A percentile compares a stretch with the other conserved stretches of the same genome.
phyloP scores from a whole-genome alignment of 768 basidiomycete genomes.

The Bullera alba region DNA sequence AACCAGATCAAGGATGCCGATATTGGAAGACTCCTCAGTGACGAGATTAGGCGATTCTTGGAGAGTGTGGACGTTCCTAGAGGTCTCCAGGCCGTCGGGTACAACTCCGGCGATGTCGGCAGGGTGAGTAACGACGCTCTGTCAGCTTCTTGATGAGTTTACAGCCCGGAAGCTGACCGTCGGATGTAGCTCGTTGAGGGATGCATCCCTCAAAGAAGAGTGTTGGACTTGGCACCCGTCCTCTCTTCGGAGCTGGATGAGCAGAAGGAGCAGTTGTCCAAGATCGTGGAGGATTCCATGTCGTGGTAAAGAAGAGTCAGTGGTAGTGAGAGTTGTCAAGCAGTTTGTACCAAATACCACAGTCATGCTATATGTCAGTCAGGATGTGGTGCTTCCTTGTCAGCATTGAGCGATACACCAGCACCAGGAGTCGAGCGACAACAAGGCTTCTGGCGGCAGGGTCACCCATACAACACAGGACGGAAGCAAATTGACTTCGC shows the following conservation, averaged over 20 bases:
- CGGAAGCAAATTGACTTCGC: no score
- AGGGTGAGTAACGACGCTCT: slow-evolving; percentile 13
- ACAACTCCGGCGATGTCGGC: slow-evolving; percentile 18
- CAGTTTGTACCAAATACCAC: no score
- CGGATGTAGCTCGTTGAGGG: slow-evolving; percentile 69
- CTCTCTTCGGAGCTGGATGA: slow-evolving; percentile 76
- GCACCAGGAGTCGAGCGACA: no score
- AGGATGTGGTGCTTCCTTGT: no score
- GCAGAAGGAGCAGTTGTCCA: slow-evolving; percentile 70
- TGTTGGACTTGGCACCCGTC: slow-evolving; percentile 85
- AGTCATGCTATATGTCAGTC: no score
- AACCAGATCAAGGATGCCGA: slow-evolving; percentile 75
- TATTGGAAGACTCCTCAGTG: slow-evolving; percentile 52
- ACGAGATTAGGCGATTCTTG: slow-evolving; percentile 36
- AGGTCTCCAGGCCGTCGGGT: slow-evolving; percentile 32
- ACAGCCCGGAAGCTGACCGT: slow-evolving; percentile 47
- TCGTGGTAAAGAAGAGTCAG: slow-evolving; percentile 26
- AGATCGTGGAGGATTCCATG: slow-evolving; percentile 55
- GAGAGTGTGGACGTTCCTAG: slow-evolving; percentile 36
- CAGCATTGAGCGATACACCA: no score
- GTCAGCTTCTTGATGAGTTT: not conserved
- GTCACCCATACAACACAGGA: no score
- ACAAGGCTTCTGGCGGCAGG: no score
- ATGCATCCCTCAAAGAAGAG: slow-evolving; percentile 82
- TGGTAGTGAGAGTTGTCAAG: no score